Percentiles rank a stretch among this genome's conserved stretches.
Evolutionary conservation across 1,284 basidiomycete species (phyloP).

Genomic region (Singerocomus rubriflavus): DNA sequence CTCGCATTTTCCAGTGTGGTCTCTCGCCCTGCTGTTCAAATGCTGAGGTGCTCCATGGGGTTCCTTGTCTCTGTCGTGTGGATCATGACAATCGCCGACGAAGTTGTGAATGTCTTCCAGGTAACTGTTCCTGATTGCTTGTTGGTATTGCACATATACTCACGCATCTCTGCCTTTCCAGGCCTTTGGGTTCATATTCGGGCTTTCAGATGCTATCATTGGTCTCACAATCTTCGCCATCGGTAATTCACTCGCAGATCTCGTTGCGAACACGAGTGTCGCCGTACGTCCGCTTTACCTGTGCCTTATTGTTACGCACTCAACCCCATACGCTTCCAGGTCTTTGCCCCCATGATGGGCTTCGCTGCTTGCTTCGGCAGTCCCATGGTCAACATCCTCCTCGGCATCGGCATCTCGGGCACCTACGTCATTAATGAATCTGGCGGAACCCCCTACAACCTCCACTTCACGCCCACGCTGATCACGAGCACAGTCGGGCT

Average conservation of each 20-base stretch:
- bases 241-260: constrained; percentile 93
- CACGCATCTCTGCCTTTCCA: constrained; percentile 33
- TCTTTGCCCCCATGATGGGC: constrained; percentile 84
- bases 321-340: constrained; percentile 36
- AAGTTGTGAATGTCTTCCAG: constrained; percentile 85
- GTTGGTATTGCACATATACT: constrained; percentile 3
- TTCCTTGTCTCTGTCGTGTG: constrained; percentile 88
- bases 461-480: constrained; percentile 82
- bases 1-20: constrained; percentile 63
- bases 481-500: constrained; percentile 82
- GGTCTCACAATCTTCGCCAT: constrained; percentile 95
- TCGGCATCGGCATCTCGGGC: constrained; percentile 83
- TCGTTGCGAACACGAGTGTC: constrained; percentile 95
- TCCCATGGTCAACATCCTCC: constrained; percentile 95
- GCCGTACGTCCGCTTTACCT: constrained; percentile 50
- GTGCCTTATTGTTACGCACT: not conserved
- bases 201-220: constrained; percentile 95
- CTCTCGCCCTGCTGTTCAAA: constrained; percentile 54
- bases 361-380: constrained; percentile 94
- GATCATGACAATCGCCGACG: constrained; percentile 95
- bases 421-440: constrained; percentile 67
- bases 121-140: constrained; percentile 39
- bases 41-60: constrained; percentile 84
- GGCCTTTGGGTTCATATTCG: constrained; percentile 91
- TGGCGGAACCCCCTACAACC: constrained; percentile 51